Base-by-base conservation (phyloP, 371 early-diverging fungal species). In the Mortierella sp. region DNA sequence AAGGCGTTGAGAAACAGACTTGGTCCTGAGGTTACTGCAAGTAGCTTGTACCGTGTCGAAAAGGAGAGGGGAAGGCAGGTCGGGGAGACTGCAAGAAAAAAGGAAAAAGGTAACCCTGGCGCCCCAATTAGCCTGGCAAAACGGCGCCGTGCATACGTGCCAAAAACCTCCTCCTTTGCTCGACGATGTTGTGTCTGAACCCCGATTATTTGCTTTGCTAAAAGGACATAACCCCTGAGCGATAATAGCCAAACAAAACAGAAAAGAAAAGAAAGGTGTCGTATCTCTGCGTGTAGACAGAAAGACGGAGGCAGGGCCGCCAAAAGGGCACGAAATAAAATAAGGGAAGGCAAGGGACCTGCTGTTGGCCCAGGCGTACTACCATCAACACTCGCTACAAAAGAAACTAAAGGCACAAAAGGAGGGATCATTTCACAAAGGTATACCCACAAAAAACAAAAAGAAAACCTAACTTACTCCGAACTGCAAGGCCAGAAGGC, bases 401-500 rank as follows among this genome's bases (percentile, higher is more conserved):
- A 59, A 31, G 14, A 14, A 59, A 59, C 59, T 59, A 31, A 59
- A 14, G 13, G 59, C 6, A 59, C 59, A 59, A 57, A 59, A 31
- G 31, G 3, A 59, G 28, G 59, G 14, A 59, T 31, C 16, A 31
- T 31, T 59, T 31, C 57, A 19, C 34, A 4, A 59, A 46, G 5
- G 59, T 31, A 28, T 5, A 16, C 26, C 31, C 28, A 24, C 19
- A 53, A 53, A 24, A 53, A 53, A 53, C 21, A 57, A n/a, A 57
- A 28, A 13, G 31, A 16, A 31, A 59, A 31, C 13, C 5, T 31
- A 28, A 79, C 79, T 72, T 80, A 83, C 80, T 28, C 80, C 83
- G 69, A 76, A 83, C 34, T 79, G 80, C 40, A 79, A 48, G 3
- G 71, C 79, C 50, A 78, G 43, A 34, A 78, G 44, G 14, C 76